A percentile compares a stretch with the other conserved stretches of the same genome.
Evolutionary conservation across 148 eudicot genomes (phyloP).

Genomic region (Cornus suecica): DNA sequence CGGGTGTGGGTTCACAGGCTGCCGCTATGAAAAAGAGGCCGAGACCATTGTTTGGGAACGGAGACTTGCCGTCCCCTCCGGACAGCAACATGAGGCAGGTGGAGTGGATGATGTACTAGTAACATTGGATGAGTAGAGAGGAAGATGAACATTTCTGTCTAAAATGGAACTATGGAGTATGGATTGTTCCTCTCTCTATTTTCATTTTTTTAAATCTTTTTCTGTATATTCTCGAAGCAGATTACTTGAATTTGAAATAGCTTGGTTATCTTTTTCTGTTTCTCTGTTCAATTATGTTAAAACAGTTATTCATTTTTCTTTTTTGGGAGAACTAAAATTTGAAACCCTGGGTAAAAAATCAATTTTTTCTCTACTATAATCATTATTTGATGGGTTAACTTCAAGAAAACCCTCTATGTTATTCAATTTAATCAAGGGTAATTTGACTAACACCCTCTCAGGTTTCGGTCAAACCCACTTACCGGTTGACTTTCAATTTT

Average conservation of each 20-base stretch:
- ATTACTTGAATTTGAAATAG: not conserved
- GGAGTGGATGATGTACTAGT: constrained; percentile 39
- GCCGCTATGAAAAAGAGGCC: constrained; percentile 52
- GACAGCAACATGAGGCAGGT: constrained; percentile 29
- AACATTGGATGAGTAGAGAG: constrained; percentile 25
- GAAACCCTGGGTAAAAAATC: no score
- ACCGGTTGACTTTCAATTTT: no score
- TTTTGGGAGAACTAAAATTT: no score
- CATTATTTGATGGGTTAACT: no score
- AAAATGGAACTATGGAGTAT: not conserved
- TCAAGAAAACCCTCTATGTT: no score
- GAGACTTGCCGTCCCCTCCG: constrained; percentile 24
- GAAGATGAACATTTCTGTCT: not conserved
- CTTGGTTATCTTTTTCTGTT: not conserved
- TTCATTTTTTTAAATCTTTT: not conserved
- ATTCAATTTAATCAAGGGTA: no score
- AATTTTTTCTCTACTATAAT: no score
- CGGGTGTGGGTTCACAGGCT: constrained; percentile 26
- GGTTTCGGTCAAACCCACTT: no score
- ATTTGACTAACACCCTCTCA: no score
- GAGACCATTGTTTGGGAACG: constrained; percentile 41
- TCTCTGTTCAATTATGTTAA: no score
- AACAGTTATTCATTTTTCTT: no score
- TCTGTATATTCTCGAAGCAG: constrained; percentile 9
- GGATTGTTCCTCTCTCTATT: not conserved